phyloP scores from a whole-genome alignment of 129 eudicot species.

The Flaveria brownii region DNA sequence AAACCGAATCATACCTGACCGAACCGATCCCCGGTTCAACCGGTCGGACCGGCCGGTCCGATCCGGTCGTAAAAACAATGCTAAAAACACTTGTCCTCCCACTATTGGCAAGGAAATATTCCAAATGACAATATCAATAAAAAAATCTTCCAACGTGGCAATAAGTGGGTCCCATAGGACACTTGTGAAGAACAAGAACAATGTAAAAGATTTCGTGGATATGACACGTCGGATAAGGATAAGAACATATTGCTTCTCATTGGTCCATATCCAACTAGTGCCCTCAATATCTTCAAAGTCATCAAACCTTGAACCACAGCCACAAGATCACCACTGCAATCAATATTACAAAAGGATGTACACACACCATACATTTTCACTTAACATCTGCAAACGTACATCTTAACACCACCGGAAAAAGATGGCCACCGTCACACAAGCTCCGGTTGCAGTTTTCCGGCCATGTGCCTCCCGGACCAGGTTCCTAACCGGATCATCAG shows the following conservation, averaged over 20 bases:
- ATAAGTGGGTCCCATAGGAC: conserved; percentile 36
- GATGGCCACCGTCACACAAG: conserved; percentile 88
- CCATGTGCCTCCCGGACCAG: conserved; percentile 52
- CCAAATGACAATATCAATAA: not conserved
- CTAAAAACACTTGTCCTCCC: conserved; percentile 29
- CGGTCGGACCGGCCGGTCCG: no score
- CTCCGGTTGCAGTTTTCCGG: conserved; percentile 68
- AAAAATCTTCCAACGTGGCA: conserved; percentile 35
- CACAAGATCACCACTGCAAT: conserved; percentile 42
- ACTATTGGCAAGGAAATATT: conserved; percentile 25
- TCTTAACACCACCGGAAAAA: conserved; percentile 10
- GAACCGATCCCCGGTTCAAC: no score
- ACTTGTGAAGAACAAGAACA: conserved; percentile 47
- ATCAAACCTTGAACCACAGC: conserved; percentile 48
- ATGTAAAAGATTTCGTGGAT: conserved; percentile 60
- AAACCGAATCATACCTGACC: no score
- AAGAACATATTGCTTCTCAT: conserved; percentile 45
- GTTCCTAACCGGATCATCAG: conserved; percentile 69
- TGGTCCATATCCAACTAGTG: conserved; percentile 38
- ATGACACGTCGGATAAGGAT: conserved; percentile 63
- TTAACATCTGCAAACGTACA: conserved; percentile 10
- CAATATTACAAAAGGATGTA: conserved; percentile 45
- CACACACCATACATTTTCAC: conserved; percentile 36
- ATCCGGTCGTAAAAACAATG: no score
- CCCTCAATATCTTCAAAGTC: conserved; percentile 42